Conservation (phyloP, 805 yeast genomes). For the Nakazawaea siamensis region DNA sequence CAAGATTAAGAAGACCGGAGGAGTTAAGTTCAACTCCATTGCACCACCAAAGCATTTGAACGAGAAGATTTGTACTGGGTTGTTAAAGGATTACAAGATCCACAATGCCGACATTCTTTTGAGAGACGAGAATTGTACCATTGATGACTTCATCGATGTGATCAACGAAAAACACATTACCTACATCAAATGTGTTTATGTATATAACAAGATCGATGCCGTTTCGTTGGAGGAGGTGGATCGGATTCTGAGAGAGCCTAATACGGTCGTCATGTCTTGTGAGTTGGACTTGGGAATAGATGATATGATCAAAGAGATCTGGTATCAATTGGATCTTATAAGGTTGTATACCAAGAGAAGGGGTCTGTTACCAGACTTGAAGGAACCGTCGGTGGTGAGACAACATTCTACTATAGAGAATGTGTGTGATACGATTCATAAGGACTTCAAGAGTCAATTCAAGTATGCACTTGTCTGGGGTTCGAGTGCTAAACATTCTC, state of each 20-base stretch:
- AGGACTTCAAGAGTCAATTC: slow-evolving; percentile 87
- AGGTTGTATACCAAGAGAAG: slow-evolving; percentile 85
- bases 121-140: slow-evolving; percentile 81
- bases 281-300: slow-evolving; percentile 79
- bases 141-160: slow-evolving; percentile 89
- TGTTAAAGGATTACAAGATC: slow-evolving; percentile 79
- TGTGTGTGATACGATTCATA: slow-evolving; percentile 86
- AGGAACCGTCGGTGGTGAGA: slow-evolving; percentile 89
- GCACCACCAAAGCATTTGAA: slow-evolving; percentile 77
- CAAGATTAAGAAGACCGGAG: slow-evolving; percentile 82
- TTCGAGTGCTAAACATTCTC: slow-evolving; percentile 86
- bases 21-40: slow-evolving; percentile 74
- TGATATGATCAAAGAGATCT: slow-evolving; percentile 86
- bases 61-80: slow-evolving; percentile 69
- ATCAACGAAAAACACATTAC: slow-evolving; percentile 83
- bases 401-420: slow-evolving; percentile 70
- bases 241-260: slow-evolving; percentile 83
- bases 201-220: slow-evolving; percentile 91
- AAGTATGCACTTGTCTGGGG: slow-evolving; percentile 98
- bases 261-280: slow-evolving; percentile 91
- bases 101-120: slow-evolving; percentile 92
- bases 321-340: slow-evolving; percentile 77
- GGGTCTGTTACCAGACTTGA: slow-evolving; percentile 73
- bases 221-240: slow-evolving; percentile 93
- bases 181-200: slow-evolving; percentile 86